Percentiles rank a stretch among this genome's conserved stretches.
phyloP scores from a whole-genome alignment of 441 rosid genomes.

The Gossypium schwendimanii region DNA sequence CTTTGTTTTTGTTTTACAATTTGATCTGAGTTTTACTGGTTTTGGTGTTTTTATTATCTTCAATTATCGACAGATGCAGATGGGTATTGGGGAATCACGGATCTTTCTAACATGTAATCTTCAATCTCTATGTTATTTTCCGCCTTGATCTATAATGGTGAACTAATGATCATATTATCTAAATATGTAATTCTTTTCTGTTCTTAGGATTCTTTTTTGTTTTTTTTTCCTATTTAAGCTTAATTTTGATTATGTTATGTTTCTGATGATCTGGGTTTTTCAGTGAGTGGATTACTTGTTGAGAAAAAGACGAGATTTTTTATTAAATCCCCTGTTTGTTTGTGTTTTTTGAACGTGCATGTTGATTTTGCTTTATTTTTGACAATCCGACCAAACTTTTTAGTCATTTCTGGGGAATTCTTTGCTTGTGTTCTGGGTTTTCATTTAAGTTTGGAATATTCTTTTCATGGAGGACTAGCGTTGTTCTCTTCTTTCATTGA shows the following conservation, averaged over 20 bases:
- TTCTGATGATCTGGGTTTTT: slow-evolving; percentile 33
- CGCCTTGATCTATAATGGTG: slow-evolving; percentile 33
- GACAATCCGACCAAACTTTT: not conserved
- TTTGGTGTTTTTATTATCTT: slow-evolving; percentile 13
- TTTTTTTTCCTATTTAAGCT: slow-evolving; percentile 4
- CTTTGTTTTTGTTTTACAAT: slow-evolving; percentile 12
- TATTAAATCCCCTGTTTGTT: slow-evolving; percentile 21
- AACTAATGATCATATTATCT: slow-evolving; percentile 31
- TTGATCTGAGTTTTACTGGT: slow-evolving; percentile 13
- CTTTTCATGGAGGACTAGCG: slow-evolving; percentile 36
- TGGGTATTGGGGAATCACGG: slow-evolving; percentile 40
- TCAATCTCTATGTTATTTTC: slow-evolving; percentile 23
- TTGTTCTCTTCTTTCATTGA: slow-evolving; percentile 39
- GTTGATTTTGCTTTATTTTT: slow-evolving; percentile 19
- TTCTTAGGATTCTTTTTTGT: slow-evolving; percentile 3
- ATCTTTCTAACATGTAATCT: slow-evolving; percentile 34
- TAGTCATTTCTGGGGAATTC: slow-evolving; percentile 4
- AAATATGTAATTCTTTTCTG: slow-evolving; percentile 15
- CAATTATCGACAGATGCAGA: slow-evolving; percentile 43
- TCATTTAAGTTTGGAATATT: slow-evolving; percentile 41
- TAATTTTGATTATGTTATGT: slow-evolving; percentile 15
- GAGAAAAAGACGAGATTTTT: not conserved
- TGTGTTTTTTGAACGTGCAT: slow-evolving; percentile 24
- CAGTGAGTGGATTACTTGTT: slow-evolving; percentile 7
- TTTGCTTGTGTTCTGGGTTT: slow-evolving; percentile 30